Base-by-base conservation (phyloP, 441 rosid species). In the Arabidopsis hybrid region DNA sequence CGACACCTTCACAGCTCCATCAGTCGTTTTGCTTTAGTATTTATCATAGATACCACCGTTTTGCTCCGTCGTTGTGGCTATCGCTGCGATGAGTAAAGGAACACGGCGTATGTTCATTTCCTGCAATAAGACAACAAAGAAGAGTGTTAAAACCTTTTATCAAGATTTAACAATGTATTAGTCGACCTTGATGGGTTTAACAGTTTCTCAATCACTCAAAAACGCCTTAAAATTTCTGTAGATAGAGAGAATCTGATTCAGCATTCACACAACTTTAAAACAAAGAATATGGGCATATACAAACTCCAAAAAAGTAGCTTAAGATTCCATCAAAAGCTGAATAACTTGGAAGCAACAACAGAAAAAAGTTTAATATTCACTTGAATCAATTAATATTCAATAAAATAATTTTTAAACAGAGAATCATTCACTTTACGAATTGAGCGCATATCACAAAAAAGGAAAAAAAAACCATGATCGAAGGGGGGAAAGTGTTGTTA, bases 271-370 rank as follows among this genome's bases (percentile, higher is more conserved):
- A 49, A 60, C 31, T 18, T 34, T 57, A 13, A 34, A 73, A 42
- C 8, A 69, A 64, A 57, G 13, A 8, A 39, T 36, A 14, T 55
- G 7, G 4, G 4, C 49, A 32, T 74, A 39, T 47, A 45, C 31
- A 53, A 39, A 52, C 3, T 63, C 64, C 34, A 18, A 64, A 36
- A 56, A 7, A 60, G 5, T 32, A 60, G 6, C 9, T 52, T 32
- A 31, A 67, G 69, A 75, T 75, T 68, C 74, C 64, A 68, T 35
- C 5, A 60, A 74, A 60, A 52, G 63, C 29, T 60, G 66, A n/a
- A 32, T 17, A 43, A 35, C 63, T 52, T 75, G 52, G 59, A 52
- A 75, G 68, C 57, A 61, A 75, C 57, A 68, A 12, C 14, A 12
- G 10, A 40, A 40, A 60, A n/a, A 60, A 26, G 17, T 40, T 17